phyloP scores from a whole-genome alignment of 805 yeast genomes.

The Lipomyces lipofer region DNA sequence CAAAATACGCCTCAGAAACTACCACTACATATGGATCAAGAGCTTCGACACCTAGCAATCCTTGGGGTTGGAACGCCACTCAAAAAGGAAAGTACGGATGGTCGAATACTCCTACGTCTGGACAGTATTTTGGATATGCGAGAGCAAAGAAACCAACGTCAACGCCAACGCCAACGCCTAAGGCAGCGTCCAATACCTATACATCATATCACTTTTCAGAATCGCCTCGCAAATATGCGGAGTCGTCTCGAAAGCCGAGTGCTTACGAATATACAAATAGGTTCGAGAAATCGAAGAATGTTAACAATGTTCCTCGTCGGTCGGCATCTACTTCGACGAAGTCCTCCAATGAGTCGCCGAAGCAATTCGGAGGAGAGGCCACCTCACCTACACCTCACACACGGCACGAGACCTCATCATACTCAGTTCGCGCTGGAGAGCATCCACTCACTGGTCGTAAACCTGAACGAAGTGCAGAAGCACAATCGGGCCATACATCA shows the following conservation, averaged over 20 bases:
- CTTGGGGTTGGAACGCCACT: neutral
- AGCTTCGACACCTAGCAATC: neutral
- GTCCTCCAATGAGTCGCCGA: neutral
- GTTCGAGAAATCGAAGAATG: neutral
- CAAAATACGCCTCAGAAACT: neutral
- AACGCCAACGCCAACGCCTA: conserved; percentile 4
- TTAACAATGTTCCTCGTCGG: neutral
- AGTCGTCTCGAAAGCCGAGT: conserved; percentile 7
- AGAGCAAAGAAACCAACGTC: neutral
- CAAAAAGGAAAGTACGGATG: conserved; percentile 5
- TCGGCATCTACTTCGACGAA: conserved; percentile 1
- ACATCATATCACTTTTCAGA: neutral
- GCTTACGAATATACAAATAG: neutral
- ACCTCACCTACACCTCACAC: no score
- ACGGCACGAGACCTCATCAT: no score
- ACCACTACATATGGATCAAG: neutral
- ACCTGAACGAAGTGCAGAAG: no score
- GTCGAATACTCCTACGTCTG: conserved; percentile 1
- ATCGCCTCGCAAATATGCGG: neutral
- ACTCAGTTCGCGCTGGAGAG: no score
- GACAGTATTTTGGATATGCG: neutral
- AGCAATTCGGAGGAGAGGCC: no score
- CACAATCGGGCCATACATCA: no score
- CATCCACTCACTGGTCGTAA: no score
- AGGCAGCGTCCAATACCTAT: neutral